Base-by-base conservation (phyloP, 345 rosid species). In the Leavenworthia alabamica region DNA sequence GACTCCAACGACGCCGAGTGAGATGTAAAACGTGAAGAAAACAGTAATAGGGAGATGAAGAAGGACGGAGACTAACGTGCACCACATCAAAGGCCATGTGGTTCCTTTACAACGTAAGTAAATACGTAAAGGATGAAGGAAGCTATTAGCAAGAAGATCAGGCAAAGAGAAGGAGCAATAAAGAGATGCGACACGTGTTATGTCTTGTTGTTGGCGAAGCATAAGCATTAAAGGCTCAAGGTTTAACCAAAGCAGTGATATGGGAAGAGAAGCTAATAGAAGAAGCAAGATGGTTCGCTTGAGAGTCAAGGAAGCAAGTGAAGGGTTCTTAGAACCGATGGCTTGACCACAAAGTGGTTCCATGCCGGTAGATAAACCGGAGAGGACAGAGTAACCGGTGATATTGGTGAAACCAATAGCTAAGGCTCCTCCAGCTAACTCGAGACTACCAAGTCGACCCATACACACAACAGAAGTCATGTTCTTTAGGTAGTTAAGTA, bases 391-490 rank as follows among this genome's bases (percentile, higher is more conserved):
- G 66, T 92, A 89, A 47, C 98, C 98, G 4, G 90, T 89, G 61
- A 92, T 84, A 79, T 92, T 92, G 49, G 95, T 83, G 83, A 92
- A 86, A 16, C 98, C 96, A 10, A 89, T 75, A 27, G 98, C 95
- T 36, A 92, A 73, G 2, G 96, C 88, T 9, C 98, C 98, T 1
- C 93, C 95, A 0, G 98, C 98, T 0, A 92, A 89, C 76, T 92
- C 98, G 1, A 89, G 82, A 47, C 87, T 84, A 32, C 98, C 98
- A 1, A 92, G 78, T 7, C 85, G 81, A 15, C 98, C 96, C 90
- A 92, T 81, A 81, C 82, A 89, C 20, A 80, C 79, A 11, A 92
- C 93, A 15, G 81, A 66, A n/a, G 82, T 43, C 90, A 86, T 83
- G 84, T 79, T 86, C 58, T 80, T 92, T 13, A 86, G 71, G 68